Evolutionary conservation across 225 moss, liverwort and hornwort genomes (phyloP).

Genomic region (Marchantia paleacea): DNA sequence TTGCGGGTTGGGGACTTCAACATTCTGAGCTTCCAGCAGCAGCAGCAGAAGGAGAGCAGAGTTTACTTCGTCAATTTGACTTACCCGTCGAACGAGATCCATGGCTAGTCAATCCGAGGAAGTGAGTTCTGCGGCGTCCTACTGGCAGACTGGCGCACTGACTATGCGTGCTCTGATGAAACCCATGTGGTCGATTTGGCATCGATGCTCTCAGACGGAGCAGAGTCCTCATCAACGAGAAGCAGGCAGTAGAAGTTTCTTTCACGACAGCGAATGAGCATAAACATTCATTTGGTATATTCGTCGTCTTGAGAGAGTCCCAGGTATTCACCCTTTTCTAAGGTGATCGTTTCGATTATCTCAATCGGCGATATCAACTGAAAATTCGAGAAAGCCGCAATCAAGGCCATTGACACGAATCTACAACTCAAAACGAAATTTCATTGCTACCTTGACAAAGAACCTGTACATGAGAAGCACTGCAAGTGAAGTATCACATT

Average conservation of each 20-base stretch:
- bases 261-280: no score
- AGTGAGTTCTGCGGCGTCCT: not conserved
- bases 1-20: not conserved
- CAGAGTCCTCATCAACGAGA: no score
- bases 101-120: conserved; percentile 3
- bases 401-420: no score
- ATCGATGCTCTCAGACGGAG: no score
- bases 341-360: no score
- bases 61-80: conserved; percentile 11
- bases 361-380: no score
- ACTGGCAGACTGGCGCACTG: not conserved
- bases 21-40: conserved; percentile 1
- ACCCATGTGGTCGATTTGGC: not conserved
- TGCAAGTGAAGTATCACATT: conserved; percentile 31
- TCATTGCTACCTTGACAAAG: not conserved
- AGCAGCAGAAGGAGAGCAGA: not conserved
- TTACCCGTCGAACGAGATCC: not conserved
- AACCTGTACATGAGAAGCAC: conserved; percentile 36
- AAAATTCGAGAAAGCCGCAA: not conserved
- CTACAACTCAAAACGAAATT: no score
- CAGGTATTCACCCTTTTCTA: no score
- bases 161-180: not conserved
- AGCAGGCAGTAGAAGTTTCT: no score
- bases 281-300: no score
- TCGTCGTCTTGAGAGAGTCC: no score